These are phyloP conservation scores for Penicillium verhagenii DNA, from an alignment of 495 filamentous ascomycete genomes.

Conservation along the genomic window DNA sequence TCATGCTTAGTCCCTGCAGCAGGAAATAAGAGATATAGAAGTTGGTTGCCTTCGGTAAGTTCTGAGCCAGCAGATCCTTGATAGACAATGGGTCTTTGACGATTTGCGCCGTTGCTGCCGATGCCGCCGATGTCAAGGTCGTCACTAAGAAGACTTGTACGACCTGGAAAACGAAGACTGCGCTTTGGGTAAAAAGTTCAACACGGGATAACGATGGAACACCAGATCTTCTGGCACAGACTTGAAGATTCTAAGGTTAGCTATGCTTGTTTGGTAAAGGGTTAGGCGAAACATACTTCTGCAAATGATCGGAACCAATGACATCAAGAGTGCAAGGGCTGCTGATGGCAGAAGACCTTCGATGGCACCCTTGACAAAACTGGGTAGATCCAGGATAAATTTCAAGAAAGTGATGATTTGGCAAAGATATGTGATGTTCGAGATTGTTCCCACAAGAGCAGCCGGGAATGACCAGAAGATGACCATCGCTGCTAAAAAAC, in stretches of 20 bases:
- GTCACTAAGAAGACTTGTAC: constrained; percentile 87
- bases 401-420: constrained; percentile 58
- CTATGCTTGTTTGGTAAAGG: background rate
- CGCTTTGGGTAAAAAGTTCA: constrained; percentile 83
- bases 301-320: constrained; percentile 80
- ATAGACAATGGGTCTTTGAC: constrained; percentile 59
- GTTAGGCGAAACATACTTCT: constrained; percentile 53
- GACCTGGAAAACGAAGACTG: constrained; percentile 89
- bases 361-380: constrained; percentile 69
- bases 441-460: constrained; percentile 74
- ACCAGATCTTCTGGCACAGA: constrained; percentile 69
- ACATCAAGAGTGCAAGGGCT: constrained; percentile 77
- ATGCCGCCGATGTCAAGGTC: constrained; percentile 72
- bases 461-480: constrained; percentile 93
- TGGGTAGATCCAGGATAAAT: constrained; percentile 70
- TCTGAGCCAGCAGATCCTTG: constrained; percentile 64
- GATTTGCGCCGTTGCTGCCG: constrained; percentile 64
- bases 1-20: constrained; percentile 77
- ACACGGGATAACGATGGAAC: constrained; percentile 73
- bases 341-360: constrained; percentile 77
- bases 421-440: constrained; percentile 71
- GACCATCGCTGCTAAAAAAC: constrained; percentile 70
- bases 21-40: constrained; percentile 93
- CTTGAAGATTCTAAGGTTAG: constrained; percentile 43
- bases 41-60: constrained; percentile 78